Evolutionary conservation across 768 basidiomycete genomes (phyloP).

Genomic region (Leucocoprinus leucothites): DNA sequence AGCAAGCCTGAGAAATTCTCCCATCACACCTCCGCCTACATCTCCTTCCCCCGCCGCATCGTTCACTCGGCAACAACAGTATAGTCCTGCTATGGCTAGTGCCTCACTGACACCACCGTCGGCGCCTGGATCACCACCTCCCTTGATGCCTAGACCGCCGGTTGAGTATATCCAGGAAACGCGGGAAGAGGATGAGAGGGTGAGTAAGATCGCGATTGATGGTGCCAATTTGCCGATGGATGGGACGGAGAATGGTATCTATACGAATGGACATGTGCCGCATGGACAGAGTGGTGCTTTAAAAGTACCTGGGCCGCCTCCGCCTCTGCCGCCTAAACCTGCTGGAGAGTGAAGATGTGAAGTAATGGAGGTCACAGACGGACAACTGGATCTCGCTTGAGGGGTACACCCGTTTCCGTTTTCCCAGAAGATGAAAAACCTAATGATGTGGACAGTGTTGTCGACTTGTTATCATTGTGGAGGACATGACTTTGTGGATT

Average conservation of each 20-base stretch:
- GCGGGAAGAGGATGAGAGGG: slow-evolving; percentile 65
- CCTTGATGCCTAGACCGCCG: slow-evolving; percentile 74
- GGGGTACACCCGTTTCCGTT: too few species aligned
- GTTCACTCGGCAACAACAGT: slow-evolving; percentile 13
- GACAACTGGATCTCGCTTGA: too few species aligned
- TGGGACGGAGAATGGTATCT: not conserved
- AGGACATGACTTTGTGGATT: not conserved
- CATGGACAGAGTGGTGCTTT: slow-evolving; percentile 2
- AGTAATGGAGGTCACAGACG: too few species aligned
- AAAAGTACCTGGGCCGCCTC: slow-evolving; percentile 12
- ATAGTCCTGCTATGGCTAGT: slow-evolving; percentile 17
- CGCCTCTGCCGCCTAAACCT: slow-evolving; percentile 19
- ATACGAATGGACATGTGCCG: slow-evolving; percentile 8
- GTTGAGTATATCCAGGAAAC: slow-evolving; percentile 81
- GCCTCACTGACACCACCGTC: slow-evolving; percentile 26
- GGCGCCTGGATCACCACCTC: slow-evolving; percentile 43
- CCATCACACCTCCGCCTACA: not conserved
- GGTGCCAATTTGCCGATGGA: slow-evolving; percentile 20
- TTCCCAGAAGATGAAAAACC: not conserved
- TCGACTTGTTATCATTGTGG: too few species aligned
- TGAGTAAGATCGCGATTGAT: slow-evolving; percentile 38
- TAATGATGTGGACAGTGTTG: not conserved
- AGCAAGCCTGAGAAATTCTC: not conserved
- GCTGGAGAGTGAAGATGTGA: slow-evolving; percentile 10
- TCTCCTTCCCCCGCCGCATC: not conserved